Evolutionary conservation across 495 filamentous ascomycete genomes (phyloP), one percentile per base, ranked within the genome.

Genomic region (Staphylotrichum longicolle): DNA sequence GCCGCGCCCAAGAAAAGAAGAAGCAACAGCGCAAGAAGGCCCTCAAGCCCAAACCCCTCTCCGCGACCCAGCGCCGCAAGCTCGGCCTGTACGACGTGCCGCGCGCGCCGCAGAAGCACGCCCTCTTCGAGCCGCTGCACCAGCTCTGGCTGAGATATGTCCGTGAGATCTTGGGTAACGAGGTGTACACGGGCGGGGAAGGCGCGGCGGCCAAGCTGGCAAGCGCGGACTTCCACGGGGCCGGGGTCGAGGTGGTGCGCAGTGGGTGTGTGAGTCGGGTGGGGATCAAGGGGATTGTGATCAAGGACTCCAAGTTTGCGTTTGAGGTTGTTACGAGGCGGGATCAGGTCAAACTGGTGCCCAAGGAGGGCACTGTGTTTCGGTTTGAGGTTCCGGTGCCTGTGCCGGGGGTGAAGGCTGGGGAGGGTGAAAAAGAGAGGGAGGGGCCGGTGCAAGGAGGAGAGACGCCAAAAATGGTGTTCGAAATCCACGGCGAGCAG

Each of bases 341-440:
- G 60, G 69, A 94, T 57, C 84, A 86, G 72, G 77, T 89, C 44
- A 80, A 80, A 87, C 82, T 83, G 20, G 79, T 97, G 59, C 93
- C 94, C 3, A 98, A 98, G 71, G 92, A 93, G 68, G 85, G 91
- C 45, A 91, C 91, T 0, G 75, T 95, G 10, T 97, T 98, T 71
- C 83, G 88, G 15, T 85, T 98, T 67, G 80, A 80, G 55, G 78
- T 98, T 12, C 85, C 88, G 5, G 64, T 82, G 3, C 79, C 76
- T 2, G 56, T 42, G 27, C 62, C 58, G 27, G 70, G 42, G 35
- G 56, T 35, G 55, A 61, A n/a, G 42, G 60, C 4, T 61, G 66
- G 34, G 53, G 54, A 9, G 54, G 58, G 32, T 32, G 64, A 41
- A 10, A 14, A 37, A 1, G 15, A 35, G 50, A 58, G 44, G 8